Evolutionary conservation across 1,139 yeast genomes (phyloP).

Genomic region (Sugiyamaella xylanicola): DNA sequence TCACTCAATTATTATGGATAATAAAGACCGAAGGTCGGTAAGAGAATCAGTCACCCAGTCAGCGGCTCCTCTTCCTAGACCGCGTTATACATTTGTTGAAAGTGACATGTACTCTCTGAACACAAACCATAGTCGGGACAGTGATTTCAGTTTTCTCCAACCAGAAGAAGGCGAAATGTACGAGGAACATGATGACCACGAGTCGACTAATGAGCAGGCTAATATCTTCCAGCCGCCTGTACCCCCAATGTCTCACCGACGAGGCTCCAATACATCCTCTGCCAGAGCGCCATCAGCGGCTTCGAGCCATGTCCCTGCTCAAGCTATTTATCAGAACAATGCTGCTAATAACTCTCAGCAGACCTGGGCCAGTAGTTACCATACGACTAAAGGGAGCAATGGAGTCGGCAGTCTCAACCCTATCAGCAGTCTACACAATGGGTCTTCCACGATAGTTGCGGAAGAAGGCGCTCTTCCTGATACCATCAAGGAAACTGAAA

Average conservation of each 20-base stretch:
- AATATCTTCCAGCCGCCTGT: conserved; percentile 11
- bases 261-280: conserved; percentile 8
- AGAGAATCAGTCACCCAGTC: conserved; percentile 21
- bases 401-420: conserved; percentile 2
- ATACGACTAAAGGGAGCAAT: neutral
- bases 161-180: conserved; percentile 20
- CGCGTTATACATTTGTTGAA: conserved; percentile 26
- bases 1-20: conserved; percentile 17
- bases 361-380: conserved; percentile 15
- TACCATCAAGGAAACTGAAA: neutral
- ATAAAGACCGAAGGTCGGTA: conserved; percentile 22
- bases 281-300: conserved; percentile 3
- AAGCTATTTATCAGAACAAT: conserved; percentile 10
- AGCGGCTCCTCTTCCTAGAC: conserved; percentile 19
- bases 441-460: conserved; percentile 15
- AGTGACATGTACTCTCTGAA: conserved; percentile 23
- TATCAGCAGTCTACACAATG: conserved; percentile 7
- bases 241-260: conserved; percentile 8
- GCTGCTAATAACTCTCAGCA: conserved; percentile 11
- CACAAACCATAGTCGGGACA: conserved; percentile 20
- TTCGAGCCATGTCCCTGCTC: conserved; percentile 1
- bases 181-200: conserved; percentile 18
- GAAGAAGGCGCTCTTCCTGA: conserved; percentile 14
- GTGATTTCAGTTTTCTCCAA: conserved; percentile 27
- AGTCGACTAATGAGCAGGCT: conserved; percentile 16